phyloP scores from a whole-genome alignment of 2,329 filamentous ascomycete genomes.

The Fusarium cicatricum region DNA sequence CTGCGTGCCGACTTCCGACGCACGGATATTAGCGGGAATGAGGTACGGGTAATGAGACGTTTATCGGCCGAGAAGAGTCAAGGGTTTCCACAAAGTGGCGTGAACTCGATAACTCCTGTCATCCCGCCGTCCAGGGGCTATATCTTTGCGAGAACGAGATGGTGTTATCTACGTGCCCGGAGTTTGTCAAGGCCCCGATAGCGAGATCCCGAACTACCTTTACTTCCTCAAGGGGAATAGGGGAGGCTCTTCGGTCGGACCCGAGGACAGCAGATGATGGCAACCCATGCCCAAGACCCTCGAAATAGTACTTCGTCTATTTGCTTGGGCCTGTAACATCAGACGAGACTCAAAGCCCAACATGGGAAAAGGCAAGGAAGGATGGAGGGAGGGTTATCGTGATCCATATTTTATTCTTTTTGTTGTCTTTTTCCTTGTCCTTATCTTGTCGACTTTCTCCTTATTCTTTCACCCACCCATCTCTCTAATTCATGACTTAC shows the following conservation, averaged over 20 bases:
- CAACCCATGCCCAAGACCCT: neutral
- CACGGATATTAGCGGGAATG: constrained; percentile 26
- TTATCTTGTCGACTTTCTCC: neutral
- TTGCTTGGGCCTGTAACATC: constrained; percentile 1
- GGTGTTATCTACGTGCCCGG: constrained; percentile 6
- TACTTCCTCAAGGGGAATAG: neutral
- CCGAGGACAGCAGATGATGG: constrained; percentile 3
- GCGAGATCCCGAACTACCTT: constrained; percentile 16
- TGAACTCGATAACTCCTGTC: constrained; percentile 3
- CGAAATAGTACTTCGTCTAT: neutral
- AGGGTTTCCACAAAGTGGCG: constrained; percentile 12
- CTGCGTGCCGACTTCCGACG: constrained; percentile 9
- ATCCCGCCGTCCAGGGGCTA: constrained; percentile 1
- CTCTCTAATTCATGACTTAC: neutral
- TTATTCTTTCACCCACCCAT: neutral
- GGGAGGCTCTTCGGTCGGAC: constrained; percentile 8
- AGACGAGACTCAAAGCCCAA: neutral
- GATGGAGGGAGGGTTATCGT: neutral
- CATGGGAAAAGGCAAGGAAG: neutral
- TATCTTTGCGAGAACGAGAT: constrained; percentile 11
- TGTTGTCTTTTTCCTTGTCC: neutral
- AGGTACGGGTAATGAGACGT: neutral
- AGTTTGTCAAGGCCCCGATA: constrained; percentile 12
- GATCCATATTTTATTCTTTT: neutral
- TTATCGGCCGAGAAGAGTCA: constrained; percentile 27